Percentiles rank a stretch among this genome's conserved stretches.
phyloP scores from a whole-genome alignment of 495 filamentous ascomycete species.

The Astrothelium subdiscretum region DNA sequence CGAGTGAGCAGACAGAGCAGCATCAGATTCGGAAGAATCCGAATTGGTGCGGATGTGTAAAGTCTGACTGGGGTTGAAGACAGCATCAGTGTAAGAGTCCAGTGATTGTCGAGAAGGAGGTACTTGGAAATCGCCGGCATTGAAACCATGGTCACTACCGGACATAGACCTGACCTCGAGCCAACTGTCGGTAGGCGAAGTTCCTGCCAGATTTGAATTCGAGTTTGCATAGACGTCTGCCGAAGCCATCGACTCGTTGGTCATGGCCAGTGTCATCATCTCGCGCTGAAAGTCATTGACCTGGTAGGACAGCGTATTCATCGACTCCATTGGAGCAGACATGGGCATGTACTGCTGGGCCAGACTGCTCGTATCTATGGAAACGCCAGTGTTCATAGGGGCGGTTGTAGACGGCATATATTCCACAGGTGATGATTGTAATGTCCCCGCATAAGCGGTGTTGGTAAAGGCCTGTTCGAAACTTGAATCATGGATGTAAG shows the following conservation, averaged over 20 bases:
- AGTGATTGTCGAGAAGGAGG: slow-evolving; percentile 38
- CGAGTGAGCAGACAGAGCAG: slow-evolving; percentile 41
- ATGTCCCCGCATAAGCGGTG: slow-evolving; percentile 37
- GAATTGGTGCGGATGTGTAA: slow-evolving; percentile 76
- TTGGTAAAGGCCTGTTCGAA: slow-evolving; percentile 39
- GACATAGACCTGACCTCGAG: slow-evolving; percentile 76
- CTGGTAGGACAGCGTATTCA: slow-evolving; percentile 38
- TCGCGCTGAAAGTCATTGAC: slow-evolving; percentile 61
- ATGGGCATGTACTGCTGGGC: slow-evolving; percentile 45
- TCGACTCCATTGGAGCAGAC: slow-evolving; percentile 50
- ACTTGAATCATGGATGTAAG: slow-evolving; percentile 38
- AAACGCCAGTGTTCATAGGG: slow-evolving; percentile 48
- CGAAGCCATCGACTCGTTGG: slow-evolving; percentile 14
- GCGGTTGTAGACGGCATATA: slow-evolving; percentile 57
- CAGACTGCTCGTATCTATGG: slow-evolving; percentile 43
- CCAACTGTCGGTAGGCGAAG: slow-evolving; percentile 72
- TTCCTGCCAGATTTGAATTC: slow-evolving; percentile 40
- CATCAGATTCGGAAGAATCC: slow-evolving; percentile 68
- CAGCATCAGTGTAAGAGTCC: slow-evolving; percentile 42
- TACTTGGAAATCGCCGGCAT: slow-evolving; percentile 46
- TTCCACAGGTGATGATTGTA: slow-evolving; percentile 54
- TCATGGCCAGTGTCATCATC: not conserved
- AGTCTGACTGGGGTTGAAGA: slow-evolving; percentile 79
- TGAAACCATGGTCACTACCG: slow-evolving; percentile 78
- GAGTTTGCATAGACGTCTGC: slow-evolving; percentile 11